Evolutionary conservation across 768 basidiomycete species (phyloP), one percentile per base, ranked within the genome.

Genomic region (Termitomyces sp.): DNA sequence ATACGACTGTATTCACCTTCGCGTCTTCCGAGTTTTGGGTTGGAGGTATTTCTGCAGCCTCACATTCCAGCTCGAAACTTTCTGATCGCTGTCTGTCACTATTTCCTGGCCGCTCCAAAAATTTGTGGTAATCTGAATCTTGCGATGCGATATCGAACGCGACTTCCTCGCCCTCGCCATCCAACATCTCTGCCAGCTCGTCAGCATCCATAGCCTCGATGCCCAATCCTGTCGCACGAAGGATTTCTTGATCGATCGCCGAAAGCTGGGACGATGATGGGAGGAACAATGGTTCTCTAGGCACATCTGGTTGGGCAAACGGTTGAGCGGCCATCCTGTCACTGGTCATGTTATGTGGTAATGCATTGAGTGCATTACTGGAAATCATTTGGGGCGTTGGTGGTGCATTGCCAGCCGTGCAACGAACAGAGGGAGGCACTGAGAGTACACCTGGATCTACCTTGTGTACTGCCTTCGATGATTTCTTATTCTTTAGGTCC

Each of bases 191-290:
- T 21, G 72, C 75, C 37, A 90, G 68, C 65, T 89, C 87, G 23
- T 82, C 77, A 5, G 69, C 75, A 56, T 76, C 73, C 87, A 91
- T 88, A 58, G 76, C 65, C 63, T 89, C 87, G 23, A 86, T 73
- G 3, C 85, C 87, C 30, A 91, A 70, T 5, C 88, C 88, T 1
- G 85, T 83, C 28, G 75, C 76, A 38, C 75, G 75, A 45, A 90
- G 73, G 5, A 75, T 73, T 50, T 76, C 79, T 61, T 77, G 73
- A 38, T 82, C 79, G 31, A 75, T 77, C 30, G 73, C 74, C 3
- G 87, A 85, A 38, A 86, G 74, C 64, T 86, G 86, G n/a, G 85
- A 80, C 7, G 76, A 75, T 35, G 61, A 58, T 26, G 82, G 73
- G 55, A 75, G 63, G 66, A 84, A 73, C 64, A 82, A 66, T 54